A percentile compares a stretch with the other conserved stretches of the same genome.
Evolutionary conservation across 2,329 filamentous ascomycete genomes (phyloP).

Genomic region (Stachybotrys chlorohalonatus): DNA sequence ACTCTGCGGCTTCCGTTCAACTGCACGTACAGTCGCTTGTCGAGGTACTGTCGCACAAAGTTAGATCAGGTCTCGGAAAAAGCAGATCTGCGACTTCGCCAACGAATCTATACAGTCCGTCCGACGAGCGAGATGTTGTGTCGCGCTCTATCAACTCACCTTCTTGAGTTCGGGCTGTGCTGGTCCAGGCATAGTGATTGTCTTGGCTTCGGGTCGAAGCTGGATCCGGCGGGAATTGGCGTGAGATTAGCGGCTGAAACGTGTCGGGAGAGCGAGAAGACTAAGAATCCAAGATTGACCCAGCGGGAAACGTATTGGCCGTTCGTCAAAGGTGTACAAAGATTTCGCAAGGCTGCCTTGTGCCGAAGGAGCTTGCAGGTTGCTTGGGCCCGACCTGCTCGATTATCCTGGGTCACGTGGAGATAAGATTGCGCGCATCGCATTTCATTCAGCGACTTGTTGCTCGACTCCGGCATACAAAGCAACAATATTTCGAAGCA

Average conservation of each 20-base stretch:
- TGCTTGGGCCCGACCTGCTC: background rate
- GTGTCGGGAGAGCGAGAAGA: no score
- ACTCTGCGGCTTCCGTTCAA: conserved; percentile 97
- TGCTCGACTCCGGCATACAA: conserved; percentile 1
- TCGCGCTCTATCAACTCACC: conserved; percentile 39
- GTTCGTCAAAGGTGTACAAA: background rate
- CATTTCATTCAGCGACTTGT: conserved; percentile 3
- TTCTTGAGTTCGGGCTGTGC: conserved; percentile 99
- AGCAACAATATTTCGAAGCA: background rate
- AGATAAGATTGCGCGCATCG: conserved; percentile 31
- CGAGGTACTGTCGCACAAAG: conserved; percentile 66
- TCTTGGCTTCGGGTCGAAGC: background rate
- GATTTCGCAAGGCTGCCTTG: background rate
- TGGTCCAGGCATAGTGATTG: conserved; percentile 35
- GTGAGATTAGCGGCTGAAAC: no score
- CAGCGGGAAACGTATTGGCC: no score
- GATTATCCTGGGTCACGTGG: conserved; percentile 31
- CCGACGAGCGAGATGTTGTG: no score
- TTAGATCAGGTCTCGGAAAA: conserved; percentile 3
- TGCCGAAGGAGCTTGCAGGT: background rate
- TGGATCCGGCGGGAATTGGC: no score
- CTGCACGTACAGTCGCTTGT: conserved; percentile 97
- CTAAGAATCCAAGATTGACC: no score
- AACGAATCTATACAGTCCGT: background rate
- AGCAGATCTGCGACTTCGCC: background rate